Conservation (phyloP, 441 rosid genomes). For the Mallotus repandus region DNA sequence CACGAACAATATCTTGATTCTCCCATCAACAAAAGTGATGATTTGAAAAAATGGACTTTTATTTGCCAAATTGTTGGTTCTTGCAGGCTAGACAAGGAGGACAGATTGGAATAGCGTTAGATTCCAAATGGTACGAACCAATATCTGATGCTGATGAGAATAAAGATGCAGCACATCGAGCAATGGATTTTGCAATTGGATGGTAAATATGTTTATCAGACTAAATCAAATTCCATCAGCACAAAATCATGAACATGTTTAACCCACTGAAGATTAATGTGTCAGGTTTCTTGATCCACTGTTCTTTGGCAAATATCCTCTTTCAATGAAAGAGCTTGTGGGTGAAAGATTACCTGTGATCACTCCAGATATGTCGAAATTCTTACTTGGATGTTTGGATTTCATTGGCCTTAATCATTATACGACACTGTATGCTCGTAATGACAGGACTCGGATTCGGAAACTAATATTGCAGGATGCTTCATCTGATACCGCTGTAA, state of each 20-base stretch:
- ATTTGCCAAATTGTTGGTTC: not conserved
- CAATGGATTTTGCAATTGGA: conserved; percentile 77
- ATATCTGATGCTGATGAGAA: conserved; percentile 63
- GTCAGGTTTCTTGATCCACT: conserved; percentile 65
- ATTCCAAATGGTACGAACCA: conserved; percentile 86
- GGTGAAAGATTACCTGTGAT: conserved; percentile 63
- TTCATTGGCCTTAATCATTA: conserved; percentile 64
- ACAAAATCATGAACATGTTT: not conserved
- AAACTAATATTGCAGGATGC: conserved; percentile 83
- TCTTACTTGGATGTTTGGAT: conserved; percentile 55
- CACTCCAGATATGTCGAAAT: conserved; percentile 39
- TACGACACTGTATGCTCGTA: conserved; percentile 32
- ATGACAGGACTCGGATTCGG: conserved; percentile 59
- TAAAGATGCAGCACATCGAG: conserved; percentile 75
- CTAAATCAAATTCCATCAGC: conserved; percentile 10
- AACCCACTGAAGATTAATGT: conserved; percentile 27
- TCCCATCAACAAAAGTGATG: too few species aligned
- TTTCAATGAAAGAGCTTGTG: conserved; percentile 46
- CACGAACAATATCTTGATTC: too few species aligned
- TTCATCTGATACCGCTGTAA: conserved; percentile 76
- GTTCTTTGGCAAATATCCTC: conserved; percentile 70
- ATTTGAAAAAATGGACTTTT: too few species aligned
- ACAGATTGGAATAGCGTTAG: conserved; percentile 66
- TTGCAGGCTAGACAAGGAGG: conserved; percentile 70
- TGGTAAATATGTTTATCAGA: conserved; percentile 43